Conservation (phyloP, 2,329 filamentous ascomycete species). For the Alternaria alternata region DNA sequence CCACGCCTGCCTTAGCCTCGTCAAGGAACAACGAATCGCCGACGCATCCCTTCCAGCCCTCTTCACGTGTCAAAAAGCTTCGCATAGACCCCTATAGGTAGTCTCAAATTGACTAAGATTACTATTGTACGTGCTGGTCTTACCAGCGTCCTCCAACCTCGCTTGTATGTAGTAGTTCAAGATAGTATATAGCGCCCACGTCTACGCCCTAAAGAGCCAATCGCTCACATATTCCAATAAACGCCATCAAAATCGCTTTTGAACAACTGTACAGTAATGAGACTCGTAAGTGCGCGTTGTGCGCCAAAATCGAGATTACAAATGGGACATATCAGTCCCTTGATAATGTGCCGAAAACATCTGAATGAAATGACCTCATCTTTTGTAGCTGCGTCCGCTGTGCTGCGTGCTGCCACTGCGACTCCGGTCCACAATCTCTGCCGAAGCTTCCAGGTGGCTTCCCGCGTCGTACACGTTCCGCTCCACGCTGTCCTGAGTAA, state of each 20-base stretch:
- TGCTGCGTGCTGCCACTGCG: slow-evolving; percentile 44
- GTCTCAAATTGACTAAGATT: slow-evolving; percentile 9
- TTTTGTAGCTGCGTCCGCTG: slow-evolving; percentile 30
- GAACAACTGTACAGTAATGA: slow-evolving; percentile 32
- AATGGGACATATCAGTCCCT: slow-evolving; percentile 2
- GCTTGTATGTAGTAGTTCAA: slow-evolving; percentile 3
- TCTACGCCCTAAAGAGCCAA: slow-evolving; percentile 15
- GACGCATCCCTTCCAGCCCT: not conserved
- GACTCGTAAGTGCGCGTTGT: slow-evolving; percentile 31
- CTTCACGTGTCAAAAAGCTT: not conserved
- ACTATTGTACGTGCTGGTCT: slow-evolving; percentile 14
- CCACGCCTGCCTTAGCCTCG: slow-evolving; percentile 7
- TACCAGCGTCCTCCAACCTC: not conserved
- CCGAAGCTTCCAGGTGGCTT: slow-evolving; percentile 46
- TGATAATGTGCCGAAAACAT: slow-evolving; percentile 12
- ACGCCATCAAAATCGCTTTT: slow-evolving; percentile 27
- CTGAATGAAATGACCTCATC: slow-evolving; percentile 5
- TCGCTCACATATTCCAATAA: slow-evolving; percentile 8
- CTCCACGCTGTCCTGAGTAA: slow-evolving; percentile 50
- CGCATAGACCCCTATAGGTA: not conserved
- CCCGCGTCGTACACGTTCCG: slow-evolving; percentile 40
- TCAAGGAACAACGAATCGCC: slow-evolving; percentile 1
- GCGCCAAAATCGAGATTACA: slow-evolving; percentile 15
- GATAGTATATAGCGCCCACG: not conserved
- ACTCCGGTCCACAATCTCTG: slow-evolving; percentile 49